phyloP scores from a whole-genome alignment of 441 rosid species.

The Populus hybrid region DNA sequence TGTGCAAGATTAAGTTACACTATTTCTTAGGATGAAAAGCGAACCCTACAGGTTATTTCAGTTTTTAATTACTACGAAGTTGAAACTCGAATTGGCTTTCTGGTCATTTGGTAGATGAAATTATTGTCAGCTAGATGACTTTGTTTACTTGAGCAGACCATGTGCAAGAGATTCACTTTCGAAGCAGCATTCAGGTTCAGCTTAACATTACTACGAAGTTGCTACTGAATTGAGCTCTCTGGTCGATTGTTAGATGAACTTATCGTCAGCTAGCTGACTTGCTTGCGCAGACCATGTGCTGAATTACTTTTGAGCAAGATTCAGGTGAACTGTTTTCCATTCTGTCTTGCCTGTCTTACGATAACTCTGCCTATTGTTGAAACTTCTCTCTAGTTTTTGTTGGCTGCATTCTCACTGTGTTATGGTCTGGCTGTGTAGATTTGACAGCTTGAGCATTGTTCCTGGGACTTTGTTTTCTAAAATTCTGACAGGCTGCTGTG shows the following conservation, averaged over 20 bases:
- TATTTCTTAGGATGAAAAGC: conserved; percentile 15
- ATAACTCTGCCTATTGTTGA: conserved; percentile 8
- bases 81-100: conserved; percentile 45
- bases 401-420: conserved; percentile 18
- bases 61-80: conserved; percentile 24
- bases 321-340: conserved; percentile 42
- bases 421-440: conserved; percentile 21
- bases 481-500: conserved; percentile 22
- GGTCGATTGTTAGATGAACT: conserved; percentile 62
- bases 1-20: conserved; percentile 9
- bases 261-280: conserved; percentile 56
- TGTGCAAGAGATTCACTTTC: conserved; percentile 37
- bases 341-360: conserved; percentile 15
- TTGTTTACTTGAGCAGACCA: conserved; percentile 62
- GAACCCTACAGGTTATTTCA: conserved; percentile 16
- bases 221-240: conserved; percentile 47
- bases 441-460: conserved; percentile 36
- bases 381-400: conserved; percentile 5
- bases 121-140: conserved; percentile 53
- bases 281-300: conserved; percentile 55
- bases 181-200: conserved; percentile 36
- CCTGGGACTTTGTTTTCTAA: conserved; percentile 28
- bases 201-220: conserved; percentile 22
- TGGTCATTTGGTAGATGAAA: conserved; percentile 62
- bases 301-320: conserved; percentile 29